Base-by-base conservation (phyloP, 768 basidiomycete genomes). In the Boletus vinaceobasis region DNA sequence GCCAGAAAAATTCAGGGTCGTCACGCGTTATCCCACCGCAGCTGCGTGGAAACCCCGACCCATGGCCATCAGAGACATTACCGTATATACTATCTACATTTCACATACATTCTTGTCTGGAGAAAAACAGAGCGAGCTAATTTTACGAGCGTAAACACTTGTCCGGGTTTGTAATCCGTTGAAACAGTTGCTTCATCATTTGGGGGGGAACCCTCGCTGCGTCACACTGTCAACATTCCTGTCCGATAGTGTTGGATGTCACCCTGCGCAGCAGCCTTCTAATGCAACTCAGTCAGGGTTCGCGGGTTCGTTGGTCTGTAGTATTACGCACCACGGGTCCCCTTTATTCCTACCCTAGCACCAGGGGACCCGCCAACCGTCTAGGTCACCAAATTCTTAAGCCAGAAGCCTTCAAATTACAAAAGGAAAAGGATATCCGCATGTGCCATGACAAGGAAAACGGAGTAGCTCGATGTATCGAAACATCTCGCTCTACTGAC, bases 401-500 rank as follows among this genome's bases (percentile, higher is more conserved):
- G 11, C 35, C 15, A 26, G 7, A 26, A 17, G n/a, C 27, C 23
- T 32, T 65, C 26, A 26, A 50, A 58, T 61, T 65, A 50, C 58
- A 58, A 58, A 43, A 43, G 43, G 35, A 56, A 50, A 47, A 50
- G 14, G 17, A 56, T 33, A 53, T 56, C 39, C 60, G 50, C 43
- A 64, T 68, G 56, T 19, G 48, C 37, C 48, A 31, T 53, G 58
- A 46, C 58, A 59, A 64, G 58, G 65, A 62, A 69, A 62, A 65
- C 58, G 64, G 52, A 57, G 48, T 49, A 53, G 50, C 19, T 55
- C 32, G 51, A 63, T 58, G 60, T 46, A 50, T 59, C 53, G 52
- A 60, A 52, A 64, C 58, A 61, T 63, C 36, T 53, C 51, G 42
- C 47, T 55, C 35, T 57, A 58, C 56, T 53, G 57, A 56, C 58